phyloP scores from a whole-genome alignment of 106 monocot genomes.

The Dioscorea alata region DNA sequence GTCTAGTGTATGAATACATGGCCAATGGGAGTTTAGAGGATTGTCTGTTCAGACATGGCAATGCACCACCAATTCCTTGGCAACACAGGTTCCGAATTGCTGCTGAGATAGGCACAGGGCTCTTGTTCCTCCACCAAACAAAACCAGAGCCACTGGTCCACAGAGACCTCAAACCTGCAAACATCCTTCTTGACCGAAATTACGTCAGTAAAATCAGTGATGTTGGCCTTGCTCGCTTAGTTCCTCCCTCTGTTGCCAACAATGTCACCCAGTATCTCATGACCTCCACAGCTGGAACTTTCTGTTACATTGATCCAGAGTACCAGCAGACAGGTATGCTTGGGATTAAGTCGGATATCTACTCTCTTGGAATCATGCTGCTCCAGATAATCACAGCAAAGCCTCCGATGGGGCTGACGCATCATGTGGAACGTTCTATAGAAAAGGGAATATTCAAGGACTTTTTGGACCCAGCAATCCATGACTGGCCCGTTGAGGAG shows the following conservation, averaged over 20 bases:
- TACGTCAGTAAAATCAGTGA: conserved; percentile 27
- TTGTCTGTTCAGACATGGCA: conserved; percentile 20
- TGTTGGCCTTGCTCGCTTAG: conserved; percentile 28
- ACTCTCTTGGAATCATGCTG: conserved; percentile 18
- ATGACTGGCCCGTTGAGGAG: conserved; percentile 30
- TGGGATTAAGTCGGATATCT: conserved; percentile 25
- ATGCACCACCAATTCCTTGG: conserved; percentile 20
- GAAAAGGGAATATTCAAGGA: conserved; percentile 14
- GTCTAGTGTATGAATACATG: conserved; percentile 37
- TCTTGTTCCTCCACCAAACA: conserved; percentile 33
- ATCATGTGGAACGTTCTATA: conserved; percentile 3
- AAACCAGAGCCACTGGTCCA: conserved; percentile 36
- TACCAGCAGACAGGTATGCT: conserved; percentile 23
- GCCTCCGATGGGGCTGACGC: conserved; percentile 14
- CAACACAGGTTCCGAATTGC: conserved; percentile 27
- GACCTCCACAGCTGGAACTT: conserved; percentile 27
- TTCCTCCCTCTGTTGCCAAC: conserved; percentile 23
- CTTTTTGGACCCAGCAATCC: conserved; percentile 14
- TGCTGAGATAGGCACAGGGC: conserved; percentile 28
- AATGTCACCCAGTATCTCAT: conserved; percentile 25
- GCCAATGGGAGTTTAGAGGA: conserved; percentile 28
- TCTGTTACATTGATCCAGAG: conserved; percentile 26
- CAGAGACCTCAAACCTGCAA: conserved; percentile 27
- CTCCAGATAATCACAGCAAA: conserved; percentile 12
- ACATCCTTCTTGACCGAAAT: conserved; percentile 28